Percentiles rank a stretch among this genome's conserved stretches.
phyloP scores from a whole-genome alignment of 192 early-diverging fungal genomes.

The Cetraspora pellucida region DNA sequence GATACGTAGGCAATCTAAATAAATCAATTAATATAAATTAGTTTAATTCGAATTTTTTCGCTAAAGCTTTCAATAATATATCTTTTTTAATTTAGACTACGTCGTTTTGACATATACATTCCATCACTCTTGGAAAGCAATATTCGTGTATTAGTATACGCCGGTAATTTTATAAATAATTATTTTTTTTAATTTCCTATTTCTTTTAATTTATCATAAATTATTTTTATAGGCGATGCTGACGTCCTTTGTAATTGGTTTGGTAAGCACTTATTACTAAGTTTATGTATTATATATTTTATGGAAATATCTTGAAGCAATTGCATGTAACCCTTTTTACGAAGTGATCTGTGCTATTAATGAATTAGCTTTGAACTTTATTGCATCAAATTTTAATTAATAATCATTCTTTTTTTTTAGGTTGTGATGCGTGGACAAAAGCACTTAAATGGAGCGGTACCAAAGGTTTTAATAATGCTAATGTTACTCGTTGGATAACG shows the following conservation, averaged over 20 bases:
- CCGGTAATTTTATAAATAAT: slow-evolving; percentile 29
- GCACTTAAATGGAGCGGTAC: slow-evolving; percentile 85
- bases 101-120: slow-evolving; percentile 69
- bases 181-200: too few relatives aligned
- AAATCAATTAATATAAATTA: not conserved
- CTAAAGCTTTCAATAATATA: too few relatives aligned
- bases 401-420: slow-evolving; percentile 46
- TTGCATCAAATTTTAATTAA: not conserved
- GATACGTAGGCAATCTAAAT: slow-evolving; percentile 57
- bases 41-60: too few relatives aligned
- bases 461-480: slow-evolving; percentile 64
- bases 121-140: slow-evolving; percentile 76
- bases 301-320: too few relatives aligned
- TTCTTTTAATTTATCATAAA: not conserved
- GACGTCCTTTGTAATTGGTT: slow-evolving; percentile 94
- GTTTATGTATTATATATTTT: too few relatives aligned
- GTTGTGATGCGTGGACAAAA: slow-evolving; percentile 89
- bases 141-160: slow-evolving; percentile 85
- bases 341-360: too few relatives aligned
- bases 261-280: slow-evolving; percentile 41
- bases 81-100: slow-evolving; percentile 58
- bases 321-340: too few relatives aligned
- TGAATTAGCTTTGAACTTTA: not conserved
- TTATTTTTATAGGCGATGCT: slow-evolving; percentile 67
- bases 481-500: slow-evolving; percentile 73